phyloP scores from a whole-genome alignment of 495 filamentous ascomycete species.

The Tuber brumale region DNA sequence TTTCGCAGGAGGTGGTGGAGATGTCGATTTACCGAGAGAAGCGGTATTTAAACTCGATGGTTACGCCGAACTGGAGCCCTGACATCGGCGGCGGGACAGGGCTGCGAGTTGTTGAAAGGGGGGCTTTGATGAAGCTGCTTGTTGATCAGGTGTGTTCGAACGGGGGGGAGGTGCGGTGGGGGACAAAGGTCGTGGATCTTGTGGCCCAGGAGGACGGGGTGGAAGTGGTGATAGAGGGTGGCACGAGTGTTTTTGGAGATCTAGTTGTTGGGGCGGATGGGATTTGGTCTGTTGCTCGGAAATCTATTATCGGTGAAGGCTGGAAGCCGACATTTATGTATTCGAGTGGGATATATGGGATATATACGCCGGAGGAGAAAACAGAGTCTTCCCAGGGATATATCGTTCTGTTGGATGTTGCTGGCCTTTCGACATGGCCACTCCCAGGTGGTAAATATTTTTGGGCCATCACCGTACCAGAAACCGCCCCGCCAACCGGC shows the following conservation, averaged over 20 bases:
- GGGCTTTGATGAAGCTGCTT: constrained; percentile 7
- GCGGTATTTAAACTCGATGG: constrained; percentile 12
- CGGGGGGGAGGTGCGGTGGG: constrained; percentile 17
- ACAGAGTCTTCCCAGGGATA: constrained; percentile 17
- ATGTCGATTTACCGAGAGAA: constrained; percentile 21
- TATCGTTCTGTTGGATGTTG: constrained; percentile 29
- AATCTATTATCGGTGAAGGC: constrained; percentile 44
- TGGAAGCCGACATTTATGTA: constrained; percentile 36
- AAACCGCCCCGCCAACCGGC: constrained; percentile 7
- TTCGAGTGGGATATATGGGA: constrained; percentile 29
- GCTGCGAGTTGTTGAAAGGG: constrained; percentile 19
- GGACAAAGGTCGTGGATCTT: constrained; percentile 7
- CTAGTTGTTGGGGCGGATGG: constrained; percentile 60
- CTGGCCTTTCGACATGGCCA: constrained; percentile 32
- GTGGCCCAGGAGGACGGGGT: constrained; percentile 15
- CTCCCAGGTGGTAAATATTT: constrained; percentile 31
- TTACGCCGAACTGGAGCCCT: constrained; percentile 13
- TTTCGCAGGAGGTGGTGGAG: constrained; percentile 5
- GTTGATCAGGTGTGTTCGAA: constrained; percentile 18
- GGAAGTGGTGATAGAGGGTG: constrained; percentile 42
- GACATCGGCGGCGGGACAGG: constrained; percentile 9
- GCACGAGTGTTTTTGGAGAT: constrained; percentile 45
- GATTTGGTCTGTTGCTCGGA: constrained; percentile 49
- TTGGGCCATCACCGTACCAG: constrained; percentile 28
- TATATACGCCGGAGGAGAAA: constrained; percentile 15